phyloP scores from a whole-genome alignment of 2,329 filamentous ascomycete species.

The Penicillium sclerotiorum region DNA sequence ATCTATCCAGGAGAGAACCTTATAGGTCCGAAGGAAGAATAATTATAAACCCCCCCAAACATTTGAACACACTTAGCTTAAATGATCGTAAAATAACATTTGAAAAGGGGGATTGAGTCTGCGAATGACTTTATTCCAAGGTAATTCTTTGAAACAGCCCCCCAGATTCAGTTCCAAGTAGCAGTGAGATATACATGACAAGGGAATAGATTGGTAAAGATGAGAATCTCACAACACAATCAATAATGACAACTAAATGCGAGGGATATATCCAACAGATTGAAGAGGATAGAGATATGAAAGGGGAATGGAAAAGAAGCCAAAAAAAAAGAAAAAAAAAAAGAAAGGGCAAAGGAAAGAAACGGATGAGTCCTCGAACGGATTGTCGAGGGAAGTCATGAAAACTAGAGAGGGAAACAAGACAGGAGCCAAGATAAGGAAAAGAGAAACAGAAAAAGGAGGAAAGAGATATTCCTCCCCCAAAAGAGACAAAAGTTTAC shows the following conservation, averaged over 20 bases:
- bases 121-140: no score
- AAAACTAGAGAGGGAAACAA: no score
- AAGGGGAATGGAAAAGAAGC: neutral
- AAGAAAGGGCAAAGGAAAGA: neutral
- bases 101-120: no score
- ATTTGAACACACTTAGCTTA: no score
- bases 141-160: constrained; percentile 8
- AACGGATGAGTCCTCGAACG: neutral
- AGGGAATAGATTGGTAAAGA: neutral
- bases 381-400: no score
- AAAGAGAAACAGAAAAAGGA: constrained; percentile 5
- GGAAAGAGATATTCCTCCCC: no score
- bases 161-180: constrained; percentile 14
- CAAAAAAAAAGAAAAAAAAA: neutral
- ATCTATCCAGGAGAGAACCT: no score
- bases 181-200: constrained; percentile 14
- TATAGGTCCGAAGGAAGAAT: no score
- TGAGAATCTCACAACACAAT: constrained; percentile 14
- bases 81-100: no score
- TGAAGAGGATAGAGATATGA: constrained; percentile 6
- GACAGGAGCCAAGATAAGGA: no score
- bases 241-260: constrained; percentile 22
- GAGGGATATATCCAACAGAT: constrained; percentile 26
- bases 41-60: no score
- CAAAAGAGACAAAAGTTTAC: constrained; percentile 17